Evolutionary conservation across 441 rosid species (phyloP).

Genomic region (Syzygium malaccense): DNA sequence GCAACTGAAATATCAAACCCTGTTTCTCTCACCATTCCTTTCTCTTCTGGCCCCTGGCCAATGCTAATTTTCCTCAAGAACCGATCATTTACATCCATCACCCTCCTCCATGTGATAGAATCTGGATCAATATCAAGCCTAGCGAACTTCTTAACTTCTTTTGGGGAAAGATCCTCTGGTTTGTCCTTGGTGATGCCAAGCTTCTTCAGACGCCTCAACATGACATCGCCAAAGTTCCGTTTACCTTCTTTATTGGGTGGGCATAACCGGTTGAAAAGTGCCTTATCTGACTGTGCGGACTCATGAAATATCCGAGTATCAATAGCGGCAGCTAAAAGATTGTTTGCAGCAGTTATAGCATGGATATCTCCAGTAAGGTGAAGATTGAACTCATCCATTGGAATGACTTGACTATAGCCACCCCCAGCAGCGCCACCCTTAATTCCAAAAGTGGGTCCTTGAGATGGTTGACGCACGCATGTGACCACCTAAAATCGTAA

Average conservation of each 20-base stretch:
- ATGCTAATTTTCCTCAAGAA: slow-evolving; percentile 84
- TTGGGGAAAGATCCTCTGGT: slow-evolving; percentile 83
- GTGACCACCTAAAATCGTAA: slow-evolving; percentile 61
- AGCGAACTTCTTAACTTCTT: slow-evolving; percentile 70
- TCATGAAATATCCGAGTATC: slow-evolving; percentile 96
- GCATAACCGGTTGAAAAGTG: slow-evolving; percentile 78
- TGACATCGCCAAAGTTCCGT: slow-evolving; percentile 65
- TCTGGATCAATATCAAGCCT: slow-evolving; percentile 88
- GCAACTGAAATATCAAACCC: slow-evolving; percentile 98
- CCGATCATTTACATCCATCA: slow-evolving; percentile 94
- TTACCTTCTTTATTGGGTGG: slow-evolving; percentile 86
- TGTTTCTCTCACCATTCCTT: slow-evolving; percentile 94
- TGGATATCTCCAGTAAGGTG: slow-evolving; percentile 97
- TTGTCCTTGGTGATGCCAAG: slow-evolving; percentile 74
- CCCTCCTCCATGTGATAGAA: slow-evolving; percentile 95
- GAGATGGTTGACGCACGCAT: slow-evolving; percentile 97
- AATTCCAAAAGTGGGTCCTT: slow-evolving; percentile 98
- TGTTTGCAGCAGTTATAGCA: slow-evolving; percentile 98
- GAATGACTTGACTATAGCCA: slow-evolving; percentile 96
- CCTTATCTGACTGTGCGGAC: slow-evolving; percentile 85
- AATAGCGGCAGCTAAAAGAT: slow-evolving; percentile 97
- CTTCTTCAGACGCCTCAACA: slow-evolving; percentile 81
- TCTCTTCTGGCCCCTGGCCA: slow-evolving; percentile 96
- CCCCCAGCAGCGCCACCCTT: slow-evolving; percentile 99
- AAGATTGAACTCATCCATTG: slow-evolving; percentile 99